phyloP scores from a whole-genome alignment of 164 flowering plant genomes.

The Sedum album region DNA sequence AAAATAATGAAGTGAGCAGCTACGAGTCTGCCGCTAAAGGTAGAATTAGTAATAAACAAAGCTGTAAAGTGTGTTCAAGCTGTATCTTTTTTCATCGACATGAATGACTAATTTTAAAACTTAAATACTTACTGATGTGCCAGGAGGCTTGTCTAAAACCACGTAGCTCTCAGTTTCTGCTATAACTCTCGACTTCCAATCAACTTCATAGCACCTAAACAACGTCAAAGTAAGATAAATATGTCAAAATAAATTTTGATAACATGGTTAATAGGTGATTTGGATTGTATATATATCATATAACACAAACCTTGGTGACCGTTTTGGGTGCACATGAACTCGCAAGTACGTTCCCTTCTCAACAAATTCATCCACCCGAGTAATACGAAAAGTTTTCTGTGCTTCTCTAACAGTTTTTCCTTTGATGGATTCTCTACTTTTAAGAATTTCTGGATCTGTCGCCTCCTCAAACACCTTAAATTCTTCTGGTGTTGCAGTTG shows the following conservation, averaged over 20 bases:
- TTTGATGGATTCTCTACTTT: constrained; percentile 57
- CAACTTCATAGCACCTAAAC: constrained; percentile 87
- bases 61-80: too few relatives aligned
- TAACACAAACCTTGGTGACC: constrained; percentile 70
- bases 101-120: too few relatives aligned
- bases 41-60: neutral
- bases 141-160: constrained; percentile 93
- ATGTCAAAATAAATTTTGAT: neutral
- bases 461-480: constrained; percentile 45
- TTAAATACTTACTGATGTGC: constrained; percentile 62
- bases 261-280: neutral
- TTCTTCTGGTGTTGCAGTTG: constrained; percentile 78
- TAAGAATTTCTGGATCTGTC: constrained; percentile 63
- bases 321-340: constrained; percentile 92
- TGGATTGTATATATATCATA: neutral
- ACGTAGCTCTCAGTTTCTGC: constrained; percentile 76
- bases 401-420: constrained; percentile 94
- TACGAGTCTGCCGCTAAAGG: too few relatives aligned
- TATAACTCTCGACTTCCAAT: constrained; percentile 86
- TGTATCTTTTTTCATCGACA: too few relatives aligned
- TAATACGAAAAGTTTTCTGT: constrained; percentile 79
- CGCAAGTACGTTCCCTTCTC: constrained; percentile 89
- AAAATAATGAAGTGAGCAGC: neutral
- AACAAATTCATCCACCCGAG: constrained; percentile 52
- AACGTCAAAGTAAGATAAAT: neutral